These are phyloP conservation scores for Entonaema liquescens DNA, from an alignment of 495 filamentous ascomycete species.

Conservation along the genomic window DNA sequence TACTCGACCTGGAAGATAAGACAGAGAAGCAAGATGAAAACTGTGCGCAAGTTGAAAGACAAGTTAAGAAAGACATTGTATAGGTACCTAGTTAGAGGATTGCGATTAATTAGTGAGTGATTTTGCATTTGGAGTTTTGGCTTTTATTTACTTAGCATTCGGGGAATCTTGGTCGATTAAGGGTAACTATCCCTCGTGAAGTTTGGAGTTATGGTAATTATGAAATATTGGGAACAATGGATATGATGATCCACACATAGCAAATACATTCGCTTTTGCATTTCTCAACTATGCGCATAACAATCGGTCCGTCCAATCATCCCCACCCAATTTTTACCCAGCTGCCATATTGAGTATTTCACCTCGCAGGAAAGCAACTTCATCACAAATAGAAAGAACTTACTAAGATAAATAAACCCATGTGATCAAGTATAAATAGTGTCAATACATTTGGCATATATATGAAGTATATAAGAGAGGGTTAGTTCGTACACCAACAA, in stretches of 20 bases:
- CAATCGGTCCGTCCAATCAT: neutral
- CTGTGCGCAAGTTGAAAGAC: neutral
- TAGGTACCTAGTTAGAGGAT: neutral
- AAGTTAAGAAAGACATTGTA: neutral
- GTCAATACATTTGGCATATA: neutral
- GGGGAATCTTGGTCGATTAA: neutral
- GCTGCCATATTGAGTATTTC: neutral
- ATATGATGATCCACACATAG: neutral
- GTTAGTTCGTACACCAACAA: neutral
- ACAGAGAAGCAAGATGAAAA: neutral
- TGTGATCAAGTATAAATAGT: neutral
- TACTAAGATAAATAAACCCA: neutral
- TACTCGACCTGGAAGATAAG: neutral
- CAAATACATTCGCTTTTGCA: slow-evolving; percentile 1
- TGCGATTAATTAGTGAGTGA: neutral
- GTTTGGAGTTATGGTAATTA: neutral
- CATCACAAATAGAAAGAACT: neutral
- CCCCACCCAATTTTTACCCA: neutral
- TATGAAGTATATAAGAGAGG: neutral
- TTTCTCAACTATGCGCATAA: neutral
- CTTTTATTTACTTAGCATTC: neutral
- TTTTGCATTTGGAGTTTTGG: neutral
- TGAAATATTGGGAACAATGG: neutral
- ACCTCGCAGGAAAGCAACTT: neutral
- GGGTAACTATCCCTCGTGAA: neutral